These are phyloP conservation scores for Pseudocercospora fijiensis DNA, from an alignment of 2,329 filamentous ascomycete species.

Conservation along the genomic window DNA sequence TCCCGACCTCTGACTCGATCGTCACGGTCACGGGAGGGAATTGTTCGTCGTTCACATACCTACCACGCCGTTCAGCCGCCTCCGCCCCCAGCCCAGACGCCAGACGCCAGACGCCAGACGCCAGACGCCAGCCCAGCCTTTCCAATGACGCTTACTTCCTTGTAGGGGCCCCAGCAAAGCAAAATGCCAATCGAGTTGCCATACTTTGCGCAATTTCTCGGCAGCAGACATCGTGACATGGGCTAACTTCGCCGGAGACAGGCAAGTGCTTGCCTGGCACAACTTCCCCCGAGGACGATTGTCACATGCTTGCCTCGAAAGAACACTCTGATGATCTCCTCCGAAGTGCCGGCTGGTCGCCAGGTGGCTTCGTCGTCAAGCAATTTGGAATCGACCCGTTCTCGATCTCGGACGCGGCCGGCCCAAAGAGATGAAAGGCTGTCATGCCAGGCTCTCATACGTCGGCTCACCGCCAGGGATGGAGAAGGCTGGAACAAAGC, in stretches of 20 bases:
- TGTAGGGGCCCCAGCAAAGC: background rate
- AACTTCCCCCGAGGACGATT: too few species aligned
- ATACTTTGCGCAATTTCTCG: background rate
- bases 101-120: too few species aligned
- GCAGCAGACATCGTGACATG: background rate
- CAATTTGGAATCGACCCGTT: constrained; percentile 3
- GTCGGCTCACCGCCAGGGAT: background rate
- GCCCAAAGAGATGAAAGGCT: background rate
- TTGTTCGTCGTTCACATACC: background rate
- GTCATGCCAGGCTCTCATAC: background rate
- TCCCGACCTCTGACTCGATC: background rate
- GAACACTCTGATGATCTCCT: background rate
- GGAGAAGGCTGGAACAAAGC: background rate
- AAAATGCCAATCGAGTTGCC: background rate
- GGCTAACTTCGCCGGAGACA: background rate
- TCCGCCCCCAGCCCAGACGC: too few species aligned
- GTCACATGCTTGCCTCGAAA: background rate
- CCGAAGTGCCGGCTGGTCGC: background rate
- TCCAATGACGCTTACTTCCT: background rate
- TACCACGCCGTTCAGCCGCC: constrained; percentile 4
- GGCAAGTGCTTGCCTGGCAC: background rate
- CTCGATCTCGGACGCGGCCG: background rate
- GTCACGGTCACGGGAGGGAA: background rate
- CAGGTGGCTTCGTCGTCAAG: background rate
- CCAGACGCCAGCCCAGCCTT: too few species aligned